Evolutionary conservation across 2,329 filamentous ascomycete genomes (phyloP), one percentile per base, ranked within the genome.

Genomic region (Diaporthe destruens): DNA sequence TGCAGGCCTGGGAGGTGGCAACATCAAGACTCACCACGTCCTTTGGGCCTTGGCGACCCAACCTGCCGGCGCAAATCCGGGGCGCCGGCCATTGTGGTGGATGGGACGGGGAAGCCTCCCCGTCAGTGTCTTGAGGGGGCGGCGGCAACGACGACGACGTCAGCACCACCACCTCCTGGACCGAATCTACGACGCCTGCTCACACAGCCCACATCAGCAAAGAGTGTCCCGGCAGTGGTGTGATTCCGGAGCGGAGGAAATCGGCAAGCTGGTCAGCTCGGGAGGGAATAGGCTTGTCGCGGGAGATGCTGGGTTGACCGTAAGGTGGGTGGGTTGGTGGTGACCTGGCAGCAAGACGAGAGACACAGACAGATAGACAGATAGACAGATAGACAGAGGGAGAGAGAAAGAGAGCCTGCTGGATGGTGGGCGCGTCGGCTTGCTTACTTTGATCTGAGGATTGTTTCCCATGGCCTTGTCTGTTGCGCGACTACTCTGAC

Each of bases 41-140:
- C 85, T 79, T 89, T 90, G 36, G 87, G 86, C 80, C 87, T 85
- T 51, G 88, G 88, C 73, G 88, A 90, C 75, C 86, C 87, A 75
- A 88, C 84, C 77, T 87, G 85, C 72, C 86, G 85, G 78, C 85
- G 85, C 75, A 87, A 81, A 78, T 87, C 86, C 78, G 82, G 72
- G 56, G 70, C 71, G 66, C 73, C 73, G 71, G 73, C 73, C 73
- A 74, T 74, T 34, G 39, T 56, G 34, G 61, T 36, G 25, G 54
- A 59, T 29, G 49, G 36, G 66, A 55, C 25, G 49, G 47, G 77
- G 84, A 85, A 77, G 85, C 84, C 77, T 84, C 83, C 71, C 85
- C 81, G 77, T 85, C 83, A 85, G 86, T 87, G 77, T 76, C 83
- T 69, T 71, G 66, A 74, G 32, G 75, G 72, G 61, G 49, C 42